Conservation (phyloP, 108 stramenopile genomes). For the Fragilaria radians region DNA sequence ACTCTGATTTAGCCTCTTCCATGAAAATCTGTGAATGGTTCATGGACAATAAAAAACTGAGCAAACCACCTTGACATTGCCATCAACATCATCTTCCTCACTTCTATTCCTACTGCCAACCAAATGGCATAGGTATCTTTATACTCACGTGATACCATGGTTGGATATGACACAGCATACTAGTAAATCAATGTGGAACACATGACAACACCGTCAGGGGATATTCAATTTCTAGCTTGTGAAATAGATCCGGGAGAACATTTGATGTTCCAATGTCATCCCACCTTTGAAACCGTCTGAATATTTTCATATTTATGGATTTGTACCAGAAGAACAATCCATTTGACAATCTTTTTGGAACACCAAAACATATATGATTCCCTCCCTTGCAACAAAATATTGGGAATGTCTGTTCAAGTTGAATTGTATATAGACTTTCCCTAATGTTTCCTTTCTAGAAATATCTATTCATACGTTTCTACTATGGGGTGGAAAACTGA, state of each 20-base stretch:
- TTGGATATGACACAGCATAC: slow-evolving; percentile 14
- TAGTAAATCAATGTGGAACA: slow-evolving; percentile 7
- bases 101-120: too few relatives aligned
- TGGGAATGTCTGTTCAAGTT: too few relatives aligned
- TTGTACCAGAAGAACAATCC: slow-evolving; percentile 11
- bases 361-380: too few relatives aligned
- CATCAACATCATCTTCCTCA: too few relatives aligned
- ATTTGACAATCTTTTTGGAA: too few relatives aligned
- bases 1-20: neutral
- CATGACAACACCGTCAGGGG: neutral
- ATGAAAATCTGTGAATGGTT: neutral
- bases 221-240: slow-evolving; percentile 2
- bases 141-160: slow-evolving; percentile 3
- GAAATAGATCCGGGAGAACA: slow-evolving; percentile 10
- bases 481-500: too few relatives aligned
- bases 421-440: too few relatives aligned
- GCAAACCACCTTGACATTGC: neutral
- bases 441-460: too few relatives aligned
- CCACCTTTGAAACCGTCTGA: neutral
- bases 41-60: slow-evolving; percentile 1
- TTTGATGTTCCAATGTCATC: slow-evolving; percentile 1
- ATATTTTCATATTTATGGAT: slow-evolving; percentile 4
- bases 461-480: too few relatives aligned
- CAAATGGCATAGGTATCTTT: slow-evolving; percentile 2
- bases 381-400: too few relatives aligned